phyloP scores from a whole-genome alignment of 1,284 basidiomycete genomes.

The Quambalaria eucalypti region DNA sequence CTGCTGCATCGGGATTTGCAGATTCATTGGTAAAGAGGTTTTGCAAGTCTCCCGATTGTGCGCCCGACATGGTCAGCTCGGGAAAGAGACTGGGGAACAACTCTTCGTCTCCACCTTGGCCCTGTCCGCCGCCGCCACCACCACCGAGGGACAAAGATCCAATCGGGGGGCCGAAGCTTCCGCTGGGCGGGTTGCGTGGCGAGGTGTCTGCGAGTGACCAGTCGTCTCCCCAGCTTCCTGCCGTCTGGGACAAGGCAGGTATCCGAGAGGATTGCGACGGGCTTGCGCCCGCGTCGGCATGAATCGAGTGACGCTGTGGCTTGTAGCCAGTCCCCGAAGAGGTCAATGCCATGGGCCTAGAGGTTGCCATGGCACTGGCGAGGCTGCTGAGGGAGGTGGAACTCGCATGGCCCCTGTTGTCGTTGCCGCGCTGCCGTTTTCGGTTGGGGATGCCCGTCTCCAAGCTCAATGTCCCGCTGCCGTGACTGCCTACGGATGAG shows the following conservation, averaged over 20 bases:
- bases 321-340: conserved; percentile 3
- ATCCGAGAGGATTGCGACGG: background rate
- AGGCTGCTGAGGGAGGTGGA: background rate
- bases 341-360: too few relatives aligned
- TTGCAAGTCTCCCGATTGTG: too few relatives aligned
- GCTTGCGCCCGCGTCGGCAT: background rate
- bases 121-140: background rate
- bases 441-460: conserved; percentile 13
- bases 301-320: background rate
- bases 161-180: conserved; percentile 23
- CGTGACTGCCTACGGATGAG: background rate
- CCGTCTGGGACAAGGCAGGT: background rate
- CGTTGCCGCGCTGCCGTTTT: conserved; percentile 22
- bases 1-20: too few relatives aligned
- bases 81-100: background rate
- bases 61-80: too few relatives aligned
- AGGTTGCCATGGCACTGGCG: background rate
- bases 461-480: conserved; percentile 7
- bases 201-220: conserved; percentile 1
- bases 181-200: conserved; percentile 14
- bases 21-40: too few relatives aligned
- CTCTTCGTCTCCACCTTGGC: too few relatives aligned
- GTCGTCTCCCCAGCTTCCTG: background rate
- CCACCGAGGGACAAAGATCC: conserved; percentile 18
- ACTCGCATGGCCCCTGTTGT: background rate